Evolutionary conservation across 225 moss, liverwort and hornwort genomes (phyloP), one percentile per base, ranked within the genome.

Genomic region (Physcomitrellopsis africana): DNA sequence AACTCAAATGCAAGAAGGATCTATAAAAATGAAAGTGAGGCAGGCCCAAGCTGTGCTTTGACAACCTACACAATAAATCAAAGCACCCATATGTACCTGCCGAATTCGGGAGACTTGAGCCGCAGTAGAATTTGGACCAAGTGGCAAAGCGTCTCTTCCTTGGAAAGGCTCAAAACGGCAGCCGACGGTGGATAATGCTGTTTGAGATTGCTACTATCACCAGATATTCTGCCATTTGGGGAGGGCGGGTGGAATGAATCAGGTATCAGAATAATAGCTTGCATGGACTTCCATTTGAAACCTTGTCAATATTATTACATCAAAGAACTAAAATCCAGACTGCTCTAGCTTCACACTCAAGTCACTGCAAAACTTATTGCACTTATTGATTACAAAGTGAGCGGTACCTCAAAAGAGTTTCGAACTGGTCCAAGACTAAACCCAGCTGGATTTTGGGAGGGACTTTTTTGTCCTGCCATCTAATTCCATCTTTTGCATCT

Each of bases 401-500:
- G 20, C 62, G 68, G 72, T 67, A 95, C 93, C 97, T 93, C 72
- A 95, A 73, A 79, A 95, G 76, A 77, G 92, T 85, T 83, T 99
- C 97, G 64, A 99, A 67, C 67, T 86, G 82, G 76, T 99, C 93
- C 65, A 99, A 84, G 62, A 92, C 89, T 73, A 99, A 72, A 18
- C 95, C 93, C 80, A 99, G 69, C 77, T 95, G 93, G 62, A 95
- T 77, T 68, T 89, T 95, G 16, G 90, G 85, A 73, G 93, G 93
- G 48, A 99, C 93, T 72, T 93, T 83, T 69, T 93, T 85, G 77
- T 99, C 95, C 67, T 93, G 93, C 99, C 99, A 99, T 75, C 81
- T 93, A 69, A 99, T 95, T 15, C 91, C 94, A 72, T 97, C 94
- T 81, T 95, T 93, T 10, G 93, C 97, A 81, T 93, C 94, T 55